Evolutionary conservation across 495 filamentous ascomycete species (phyloP).

Genomic region (Durotheca rogersii): DNA sequence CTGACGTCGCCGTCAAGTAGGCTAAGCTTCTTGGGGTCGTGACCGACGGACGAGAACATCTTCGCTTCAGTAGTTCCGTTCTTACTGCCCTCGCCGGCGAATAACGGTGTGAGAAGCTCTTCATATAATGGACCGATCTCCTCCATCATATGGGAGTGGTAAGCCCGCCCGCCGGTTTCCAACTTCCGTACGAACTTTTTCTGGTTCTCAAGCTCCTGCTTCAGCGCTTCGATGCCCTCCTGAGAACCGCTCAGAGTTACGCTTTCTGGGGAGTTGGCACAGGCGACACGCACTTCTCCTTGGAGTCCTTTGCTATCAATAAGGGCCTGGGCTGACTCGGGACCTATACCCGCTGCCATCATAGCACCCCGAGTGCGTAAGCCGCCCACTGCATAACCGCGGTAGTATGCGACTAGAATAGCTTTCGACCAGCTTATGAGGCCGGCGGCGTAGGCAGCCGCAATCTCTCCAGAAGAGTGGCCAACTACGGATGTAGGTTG

Average conservation of each 20-base stretch:
- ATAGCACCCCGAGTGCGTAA: slow-evolving; percentile 38
- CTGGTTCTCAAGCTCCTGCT: slow-evolving; percentile 4
- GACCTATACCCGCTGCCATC: slow-evolving; percentile 47
- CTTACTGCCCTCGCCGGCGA: background rate
- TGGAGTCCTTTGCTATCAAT: slow-evolving; percentile 10
- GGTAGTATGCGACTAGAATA: slow-evolving; percentile 53
- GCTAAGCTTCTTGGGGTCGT: slow-evolving; percentile 22
- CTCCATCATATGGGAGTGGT: slow-evolving; percentile 48
- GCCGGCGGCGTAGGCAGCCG: slow-evolving; percentile 51
- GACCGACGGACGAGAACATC: background rate
- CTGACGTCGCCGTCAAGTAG: too few species aligned
- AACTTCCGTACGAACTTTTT: slow-evolving; percentile 36
- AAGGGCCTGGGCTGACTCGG: slow-evolving; percentile 8
- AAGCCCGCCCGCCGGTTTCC: slow-evolving; percentile 34
- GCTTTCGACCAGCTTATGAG: slow-evolving; percentile 36
- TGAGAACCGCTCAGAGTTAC: slow-evolving; percentile 50
- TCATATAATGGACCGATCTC: slow-evolving; percentile 30
- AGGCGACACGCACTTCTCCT: slow-evolving; percentile 41
- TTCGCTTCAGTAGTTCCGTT: background rate
- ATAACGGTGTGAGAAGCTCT: slow-evolving; percentile 15
- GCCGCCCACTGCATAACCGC: slow-evolving; percentile 39
- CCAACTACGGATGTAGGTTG: slow-evolving; percentile 52
- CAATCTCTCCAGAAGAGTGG: slow-evolving; percentile 66
- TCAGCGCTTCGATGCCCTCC: slow-evolving; percentile 39
- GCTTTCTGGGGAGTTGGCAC: slow-evolving; percentile 50